A percentile compares a stretch with the other conserved stretches of the same genome.
These are phyloP conservation scores for Aspergillus taichungensis DNA, from an alignment of 495 filamentous ascomycete species.

Conservation along the genomic window DNA sequence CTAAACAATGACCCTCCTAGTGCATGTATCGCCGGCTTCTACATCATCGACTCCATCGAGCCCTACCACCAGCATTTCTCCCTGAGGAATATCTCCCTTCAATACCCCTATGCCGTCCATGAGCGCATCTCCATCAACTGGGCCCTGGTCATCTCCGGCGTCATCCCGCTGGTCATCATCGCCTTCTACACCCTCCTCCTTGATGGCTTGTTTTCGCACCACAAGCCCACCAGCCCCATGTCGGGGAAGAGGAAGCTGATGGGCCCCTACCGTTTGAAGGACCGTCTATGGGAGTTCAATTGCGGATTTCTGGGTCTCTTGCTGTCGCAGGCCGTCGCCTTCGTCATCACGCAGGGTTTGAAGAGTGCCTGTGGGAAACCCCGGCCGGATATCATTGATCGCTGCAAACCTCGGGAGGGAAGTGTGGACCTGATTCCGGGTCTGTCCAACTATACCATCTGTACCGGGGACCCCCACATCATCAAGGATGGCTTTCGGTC, in stretches of 20 bases:
- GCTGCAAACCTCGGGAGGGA: slow-evolving; percentile 47
- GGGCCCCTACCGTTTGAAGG: slow-evolving; percentile 58
- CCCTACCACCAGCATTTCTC: slow-evolving; percentile 54
- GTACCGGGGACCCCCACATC: slow-evolving; percentile 52
- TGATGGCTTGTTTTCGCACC: slow-evolving; percentile 58
- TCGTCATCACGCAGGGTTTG: slow-evolving; percentile 71
- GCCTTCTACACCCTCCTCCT: slow-evolving; percentile 63
- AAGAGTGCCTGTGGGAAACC: slow-evolving; percentile 87
- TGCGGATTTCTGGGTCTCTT: slow-evolving; percentile 67
- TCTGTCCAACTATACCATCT: slow-evolving; percentile 59
- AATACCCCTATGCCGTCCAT: slow-evolving; percentile 64
- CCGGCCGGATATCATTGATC: slow-evolving; percentile 66
- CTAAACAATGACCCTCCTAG: slow-evolving; percentile 33
- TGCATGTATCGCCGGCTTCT: slow-evolving; percentile 45
- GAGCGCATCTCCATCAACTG: slow-evolving; percentile 60
- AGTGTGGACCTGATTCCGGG: slow-evolving; percentile 34
- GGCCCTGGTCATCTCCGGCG: slow-evolving; percentile 46
- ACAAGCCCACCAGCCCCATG: slow-evolving; percentile 37
- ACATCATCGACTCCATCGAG: slow-evolving; percentile 43
- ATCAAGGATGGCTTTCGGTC: slow-evolving; percentile 81
- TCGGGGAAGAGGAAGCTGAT: slow-evolving; percentile 44
- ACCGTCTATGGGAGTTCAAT: slow-evolving; percentile 73
- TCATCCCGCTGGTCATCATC: slow-evolving; percentile 57
- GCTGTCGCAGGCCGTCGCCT: slow-evolving; percentile 56
- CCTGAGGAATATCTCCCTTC: slow-evolving; percentile 50